phyloP scores from a whole-genome alignment of 2,329 filamentous ascomycete species.

The Penicillium crustosum region DNA sequence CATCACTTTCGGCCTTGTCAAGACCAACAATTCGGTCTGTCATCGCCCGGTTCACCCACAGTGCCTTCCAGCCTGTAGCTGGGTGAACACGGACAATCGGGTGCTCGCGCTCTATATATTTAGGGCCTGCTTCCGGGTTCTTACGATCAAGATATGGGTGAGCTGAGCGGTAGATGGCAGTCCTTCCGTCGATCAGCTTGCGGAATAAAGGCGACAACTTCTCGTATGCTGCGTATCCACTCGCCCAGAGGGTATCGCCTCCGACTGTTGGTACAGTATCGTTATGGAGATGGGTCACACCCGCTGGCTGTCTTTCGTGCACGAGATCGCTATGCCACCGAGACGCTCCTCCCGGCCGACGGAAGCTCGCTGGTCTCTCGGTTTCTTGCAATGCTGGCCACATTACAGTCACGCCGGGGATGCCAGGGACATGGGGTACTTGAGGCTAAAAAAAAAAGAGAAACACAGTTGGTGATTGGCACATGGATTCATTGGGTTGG shows the following conservation, averaged over 20 bases:
- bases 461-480: background rate
- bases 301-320: slow-evolving; percentile 68
- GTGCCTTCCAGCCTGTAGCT: slow-evolving; percentile 70
- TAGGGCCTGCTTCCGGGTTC: slow-evolving; percentile 60
- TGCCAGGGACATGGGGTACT: slow-evolving; percentile 67
- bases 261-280: slow-evolving; percentile 65
- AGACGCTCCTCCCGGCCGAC: slow-evolving; percentile 66
- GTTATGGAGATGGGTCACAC: slow-evolving; percentile 69
- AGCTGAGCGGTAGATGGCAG: slow-evolving; percentile 65
- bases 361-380: slow-evolving; percentile 61
- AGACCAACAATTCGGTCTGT: slow-evolving; percentile 68
- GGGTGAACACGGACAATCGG: slow-evolving; percentile 70
- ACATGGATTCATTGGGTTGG: background rate
- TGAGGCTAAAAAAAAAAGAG: slow-evolving; percentile 55
- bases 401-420: slow-evolving; percentile 64
- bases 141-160: slow-evolving; percentile 67
- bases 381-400: slow-evolving; percentile 68
- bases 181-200: slow-evolving; percentile 66
- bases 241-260: slow-evolving; percentile 72
- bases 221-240: slow-evolving; percentile 69
- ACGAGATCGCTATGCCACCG: slow-evolving; percentile 71
- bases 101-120: slow-evolving; percentile 66
- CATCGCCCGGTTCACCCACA: slow-evolving; percentile 71
- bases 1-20: slow-evolving; percentile 67
- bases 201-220: slow-evolving; percentile 70